Base-by-base conservation (phyloP, 495 filamentous ascomycete species). In the Penicillium odoratum region DNA sequence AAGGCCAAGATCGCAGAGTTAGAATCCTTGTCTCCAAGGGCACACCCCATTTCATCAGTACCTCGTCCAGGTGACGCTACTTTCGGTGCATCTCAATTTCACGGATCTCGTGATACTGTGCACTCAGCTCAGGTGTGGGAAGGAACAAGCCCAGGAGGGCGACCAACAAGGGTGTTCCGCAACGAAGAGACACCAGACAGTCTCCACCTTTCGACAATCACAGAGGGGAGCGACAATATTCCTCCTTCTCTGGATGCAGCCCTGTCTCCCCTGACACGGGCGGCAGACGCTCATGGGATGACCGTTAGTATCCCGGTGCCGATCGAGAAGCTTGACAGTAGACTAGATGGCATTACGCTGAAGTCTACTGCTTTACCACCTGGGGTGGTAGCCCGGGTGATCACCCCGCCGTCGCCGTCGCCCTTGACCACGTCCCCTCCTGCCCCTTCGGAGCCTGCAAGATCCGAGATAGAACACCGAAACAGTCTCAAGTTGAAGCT, bases 311-410 rank as follows among this genome's bases (percentile, higher is more conserved):
- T 74, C 16, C 68, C 77, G 4, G 74, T 80, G 42, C 77, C 76
- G 13, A 80, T 80, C 51, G 75, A 78, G 53, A 78, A 74, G 62
- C 69, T 80, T 18, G 77, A 80, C 53, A 78, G 76, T 60, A 74
- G 65, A 47, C 66, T 80, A 13, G 77, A 80, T 48, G 77, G 77
- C 8, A 80, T 80, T 53, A 78, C 70, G 3, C 70, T 79, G 57
- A 80, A 79, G 50, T 78, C 77, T 21, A 74, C 75, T 21, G 76
- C 71, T 0, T 66, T 80, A 43, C 77, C 72, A 29, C 75, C 74
- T 18, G 69, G 69, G 40, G 62, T 78, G 9, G 68, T 79, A 16
- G 74, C 75, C 36, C 74, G 73, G 42, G 75, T 79, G 36, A 75
- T 78, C 66, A 78, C 76, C 31, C 75, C 77, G 40, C 73, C 77